Evolutionary conservation across 176 grass and related monocot genomes (phyloP).

Genomic region (Lolium rigidum): DNA sequence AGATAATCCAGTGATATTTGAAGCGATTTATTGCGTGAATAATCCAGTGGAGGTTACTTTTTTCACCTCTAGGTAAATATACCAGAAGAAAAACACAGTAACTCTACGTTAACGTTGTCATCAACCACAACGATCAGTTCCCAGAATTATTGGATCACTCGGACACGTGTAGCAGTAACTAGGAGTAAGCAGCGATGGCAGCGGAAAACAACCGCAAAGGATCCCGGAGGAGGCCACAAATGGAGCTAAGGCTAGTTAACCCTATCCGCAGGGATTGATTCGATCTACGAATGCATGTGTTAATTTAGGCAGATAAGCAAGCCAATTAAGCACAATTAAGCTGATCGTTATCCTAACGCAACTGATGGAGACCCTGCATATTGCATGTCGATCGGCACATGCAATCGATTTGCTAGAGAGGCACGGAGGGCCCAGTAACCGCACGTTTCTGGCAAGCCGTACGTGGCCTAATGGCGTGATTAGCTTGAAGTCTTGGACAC

Average conservation of each 20-base stretch:
- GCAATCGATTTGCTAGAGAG: constrained; percentile 22
- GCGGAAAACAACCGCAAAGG: too few species aligned
- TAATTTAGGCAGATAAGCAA: constrained; percentile 10
- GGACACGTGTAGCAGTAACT: too few species aligned
- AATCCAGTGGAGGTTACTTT: not conserved
- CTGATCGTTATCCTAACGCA: constrained; percentile 44
- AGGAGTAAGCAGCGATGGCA: too few species aligned
- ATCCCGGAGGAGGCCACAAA: constrained; percentile 1
- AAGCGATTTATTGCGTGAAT: not conserved
- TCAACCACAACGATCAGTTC: too few species aligned
- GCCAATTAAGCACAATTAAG: constrained; percentile 1
- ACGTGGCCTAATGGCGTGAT: constrained; percentile 43
- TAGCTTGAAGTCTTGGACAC: not conserved
- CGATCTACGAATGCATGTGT: not conserved
- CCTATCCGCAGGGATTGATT: not conserved
- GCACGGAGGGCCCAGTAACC: constrained; percentile 28
- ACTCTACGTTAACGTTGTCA: too few species aligned
- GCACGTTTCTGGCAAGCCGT: constrained; percentile 43
- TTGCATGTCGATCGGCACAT: not conserved
- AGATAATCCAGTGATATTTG: not conserved
- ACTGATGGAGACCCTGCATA: constrained; percentile 14
- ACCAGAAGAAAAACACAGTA: too few species aligned
- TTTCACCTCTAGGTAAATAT: too few species aligned
- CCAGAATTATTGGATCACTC: too few species aligned
- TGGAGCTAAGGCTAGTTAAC: not conserved